These are phyloP conservation scores for Sporopachydermia quercuum DNA, from an alignment of 805 yeast species.

Conservation along the genomic window DNA sequence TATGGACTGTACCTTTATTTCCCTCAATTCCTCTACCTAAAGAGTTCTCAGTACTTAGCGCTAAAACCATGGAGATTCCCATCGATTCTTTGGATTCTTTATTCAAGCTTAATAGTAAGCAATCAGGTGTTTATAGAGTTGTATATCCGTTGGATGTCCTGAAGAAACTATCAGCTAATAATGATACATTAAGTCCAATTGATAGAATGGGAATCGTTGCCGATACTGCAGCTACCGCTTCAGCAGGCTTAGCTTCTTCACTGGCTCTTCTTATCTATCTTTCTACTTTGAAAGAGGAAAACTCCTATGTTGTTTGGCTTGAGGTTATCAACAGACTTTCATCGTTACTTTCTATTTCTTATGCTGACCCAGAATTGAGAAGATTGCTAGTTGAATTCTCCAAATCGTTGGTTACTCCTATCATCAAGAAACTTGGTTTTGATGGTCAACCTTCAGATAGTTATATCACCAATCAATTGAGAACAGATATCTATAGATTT, in stretches of 20 bases:
- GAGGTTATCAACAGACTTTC: slow-evolving; percentile 30
- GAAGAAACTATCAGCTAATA: slow-evolving; percentile 45
- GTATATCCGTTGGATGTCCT: slow-evolving; percentile 57
- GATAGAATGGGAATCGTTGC: slow-evolving; percentile 72
- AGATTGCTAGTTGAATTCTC: slow-evolving; percentile 37
- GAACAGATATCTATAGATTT: slow-evolving; percentile 40
- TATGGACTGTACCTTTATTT: slow-evolving; percentile 31
- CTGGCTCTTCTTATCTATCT: slow-evolving; percentile 28
- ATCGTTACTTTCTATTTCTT: slow-evolving; percentile 14
- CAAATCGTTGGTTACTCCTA: slow-evolving; percentile 35
- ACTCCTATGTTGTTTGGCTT: slow-evolving; percentile 38
- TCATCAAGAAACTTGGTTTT: slow-evolving; percentile 44
- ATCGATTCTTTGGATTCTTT: slow-evolving; percentile 19
- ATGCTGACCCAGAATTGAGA: slow-evolving; percentile 22
- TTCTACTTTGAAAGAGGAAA: slow-evolving; percentile 42
- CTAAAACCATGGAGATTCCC: slow-evolving; percentile 6
- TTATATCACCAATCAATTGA: slow-evolving; percentile 46
- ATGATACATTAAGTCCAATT: slow-evolving; percentile 48
- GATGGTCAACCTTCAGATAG: slow-evolving; percentile 40
- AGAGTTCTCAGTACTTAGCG: slow-evolving; percentile 8
- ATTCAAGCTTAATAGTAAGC: slow-evolving; percentile 60
- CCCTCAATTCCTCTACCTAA: slow-evolving; percentile 15
- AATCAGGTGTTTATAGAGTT: slow-evolving; percentile 63
- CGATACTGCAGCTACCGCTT: slow-evolving; percentile 60
- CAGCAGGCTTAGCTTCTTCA: slow-evolving; percentile 52